Evolutionary conservation across 805 yeast species (phyloP).

Genomic region (Ogataea allantospora): DNA sequence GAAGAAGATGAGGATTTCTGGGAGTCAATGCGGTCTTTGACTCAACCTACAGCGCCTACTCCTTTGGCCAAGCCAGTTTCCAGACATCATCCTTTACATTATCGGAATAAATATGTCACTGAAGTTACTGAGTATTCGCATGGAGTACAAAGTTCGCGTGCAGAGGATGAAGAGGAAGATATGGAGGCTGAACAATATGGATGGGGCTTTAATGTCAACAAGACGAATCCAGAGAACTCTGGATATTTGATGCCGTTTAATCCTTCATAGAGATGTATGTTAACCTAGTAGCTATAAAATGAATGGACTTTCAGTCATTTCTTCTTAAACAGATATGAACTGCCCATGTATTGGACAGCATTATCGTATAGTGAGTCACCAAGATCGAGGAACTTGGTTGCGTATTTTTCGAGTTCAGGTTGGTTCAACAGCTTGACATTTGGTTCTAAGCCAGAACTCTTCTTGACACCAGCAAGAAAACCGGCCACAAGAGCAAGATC

Average conservation of each 20-base stretch:
- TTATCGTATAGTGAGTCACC: slow-evolving; percentile 87
- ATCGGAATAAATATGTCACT: slow-evolving; percentile 22
- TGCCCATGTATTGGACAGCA: slow-evolving; percentile 63
- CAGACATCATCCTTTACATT: slow-evolving; percentile 54
- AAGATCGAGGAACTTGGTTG: slow-evolving; percentile 65
- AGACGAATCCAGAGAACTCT: slow-evolving; percentile 6
- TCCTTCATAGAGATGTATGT: slow-evolving; percentile 24
- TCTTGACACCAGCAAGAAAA: slow-evolving; percentile 67
- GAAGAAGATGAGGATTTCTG: slow-evolving; percentile 70
- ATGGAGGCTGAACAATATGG: slow-evolving; percentile 35
- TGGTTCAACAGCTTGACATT: slow-evolving; percentile 49
- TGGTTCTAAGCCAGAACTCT: slow-evolving; percentile 67
- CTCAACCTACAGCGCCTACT: slow-evolving; percentile 38
- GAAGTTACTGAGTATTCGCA: slow-evolving; percentile 9
- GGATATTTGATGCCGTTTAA: slow-evolving; percentile 33
- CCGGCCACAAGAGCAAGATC: slow-evolving; percentile 67
- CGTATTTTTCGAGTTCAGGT: slow-evolving; percentile 47
- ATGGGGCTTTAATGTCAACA: slow-evolving; percentile 31
- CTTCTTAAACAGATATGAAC: slow-evolving; percentile 72
- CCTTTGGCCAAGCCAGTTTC: slow-evolving; percentile 42
- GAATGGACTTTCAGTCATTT: slow-evolving; percentile 37
- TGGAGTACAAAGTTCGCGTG: slow-evolving; percentile 7
- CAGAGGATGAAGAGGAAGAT: slow-evolving; percentile 31
- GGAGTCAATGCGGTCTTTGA: slow-evolving; percentile 63
- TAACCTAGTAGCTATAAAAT: background rate